A percentile compares a stretch with the other conserved stretches of the same genome.
These are phyloP conservation scores for Fagus crenata DNA, from an alignment of 306 rosid genomes.

Conservation along the genomic window DNA sequence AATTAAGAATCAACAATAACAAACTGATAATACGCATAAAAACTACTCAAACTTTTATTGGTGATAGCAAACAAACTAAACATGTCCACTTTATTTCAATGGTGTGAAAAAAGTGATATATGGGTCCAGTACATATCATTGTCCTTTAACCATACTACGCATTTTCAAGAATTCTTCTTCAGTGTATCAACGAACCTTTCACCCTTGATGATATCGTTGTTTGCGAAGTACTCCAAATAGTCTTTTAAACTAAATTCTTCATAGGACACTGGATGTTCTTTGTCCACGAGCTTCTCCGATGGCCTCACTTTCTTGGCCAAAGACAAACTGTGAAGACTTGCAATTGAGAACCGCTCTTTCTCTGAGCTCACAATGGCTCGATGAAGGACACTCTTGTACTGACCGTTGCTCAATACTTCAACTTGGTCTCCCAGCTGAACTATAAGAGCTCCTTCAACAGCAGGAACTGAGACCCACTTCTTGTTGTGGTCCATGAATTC, in stretches of 20 bases:
- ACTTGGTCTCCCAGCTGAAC: constrained; percentile 57
- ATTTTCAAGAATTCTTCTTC: constrained; percentile 12
- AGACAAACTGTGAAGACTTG: constrained; percentile 49
- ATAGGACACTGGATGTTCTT: constrained; percentile 35
- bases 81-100: background rate
- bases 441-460: constrained; percentile 44
- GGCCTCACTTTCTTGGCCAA: constrained; percentile 47
- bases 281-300: constrained; percentile 42
- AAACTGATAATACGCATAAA: too few species aligned
- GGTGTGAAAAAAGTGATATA: background rate
- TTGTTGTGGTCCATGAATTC: constrained; percentile 35
- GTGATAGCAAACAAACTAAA: too few species aligned
- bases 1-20: too few species aligned
- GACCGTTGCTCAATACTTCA: constrained; percentile 56
- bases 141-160: background rate
- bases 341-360: constrained; percentile 44
- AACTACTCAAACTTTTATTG: too few species aligned
- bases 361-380: constrained; percentile 39
- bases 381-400: constrained; percentile 48
- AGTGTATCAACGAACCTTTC: constrained; percentile 40
- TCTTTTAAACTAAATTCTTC: constrained; percentile 50
- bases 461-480: constrained; percentile 46
- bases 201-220: constrained; percentile 26
- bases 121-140: background rate
- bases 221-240: constrained; percentile 42